A percentile compares a stretch with the other conserved stretches of the same genome.
phyloP scores from a whole-genome alignment of 257 asterid species.

The Jaltomata sinuosa region DNA sequence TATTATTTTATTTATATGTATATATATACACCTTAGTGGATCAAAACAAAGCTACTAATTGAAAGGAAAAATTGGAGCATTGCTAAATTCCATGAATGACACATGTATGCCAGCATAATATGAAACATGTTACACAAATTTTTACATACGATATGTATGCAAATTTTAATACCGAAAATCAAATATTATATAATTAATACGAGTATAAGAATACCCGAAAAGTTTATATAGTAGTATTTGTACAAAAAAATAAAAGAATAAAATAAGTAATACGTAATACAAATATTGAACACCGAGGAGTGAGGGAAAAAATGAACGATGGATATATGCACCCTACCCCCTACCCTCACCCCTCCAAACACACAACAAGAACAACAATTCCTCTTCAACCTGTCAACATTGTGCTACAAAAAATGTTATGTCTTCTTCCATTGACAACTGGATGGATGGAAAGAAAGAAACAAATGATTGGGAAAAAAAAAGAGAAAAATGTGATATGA shows the following conservation, averaged over 20 bases:
- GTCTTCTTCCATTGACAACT: not conserved
- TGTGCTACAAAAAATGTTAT: not conserved
- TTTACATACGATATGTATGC: too few relatives aligned
- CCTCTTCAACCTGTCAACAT: not conserved
- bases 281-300: too few relatives aligned
- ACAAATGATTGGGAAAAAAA: not conserved
- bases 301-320: too few relatives aligned
- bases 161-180: too few relatives aligned
- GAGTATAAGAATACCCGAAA: too few relatives aligned
- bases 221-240: too few relatives aligned
- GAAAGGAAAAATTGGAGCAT: not conserved
- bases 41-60: not conserved
- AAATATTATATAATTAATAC: too few relatives aligned
- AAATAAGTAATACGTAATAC: too few relatives aligned
- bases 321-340: not conserved
- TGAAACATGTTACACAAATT: not conserved
- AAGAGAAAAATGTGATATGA: not conserved
- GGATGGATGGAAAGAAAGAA: slow-evolving; percentile 1
- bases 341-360: not conserved
- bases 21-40: not conserved
- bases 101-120: not conserved
- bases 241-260: too few relatives aligned
- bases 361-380: not conserved
- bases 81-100: not conserved
- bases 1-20: too few relatives aligned